phyloP scores from a whole-genome alignment of 1,284 basidiomycete species.

The Leccinum fallax region DNA sequence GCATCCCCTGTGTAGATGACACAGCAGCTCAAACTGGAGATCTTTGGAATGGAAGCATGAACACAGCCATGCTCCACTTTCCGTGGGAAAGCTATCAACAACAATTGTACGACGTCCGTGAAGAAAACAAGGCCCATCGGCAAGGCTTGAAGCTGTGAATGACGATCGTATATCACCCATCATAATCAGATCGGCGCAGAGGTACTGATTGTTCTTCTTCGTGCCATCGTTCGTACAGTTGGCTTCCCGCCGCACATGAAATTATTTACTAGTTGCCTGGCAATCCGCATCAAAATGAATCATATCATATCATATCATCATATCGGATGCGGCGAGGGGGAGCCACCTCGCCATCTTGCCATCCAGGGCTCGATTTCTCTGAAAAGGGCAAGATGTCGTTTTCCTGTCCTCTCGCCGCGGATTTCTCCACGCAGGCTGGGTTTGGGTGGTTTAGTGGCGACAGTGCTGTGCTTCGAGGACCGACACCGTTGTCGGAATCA shows the following conservation, averaged over 20 bases:
- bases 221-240: neutral
- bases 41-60: neutral
- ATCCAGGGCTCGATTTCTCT: constrained; percentile 6
- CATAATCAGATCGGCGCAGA: constrained; percentile 13
- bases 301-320: neutral
- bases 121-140: neutral
- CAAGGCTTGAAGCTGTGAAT: constrained; percentile 11
- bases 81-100: constrained; percentile 20
- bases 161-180: constrained; percentile 4
- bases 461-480: neutral
- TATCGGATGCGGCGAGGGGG: constrained; percentile 9
- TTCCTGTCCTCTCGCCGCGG: constrained; percentile 3
- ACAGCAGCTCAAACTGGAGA: constrained; percentile 7
- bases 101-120: neutral
- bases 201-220: constrained; percentile 1
- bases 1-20: constrained; percentile 4
- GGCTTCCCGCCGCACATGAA: constrained; percentile 6
- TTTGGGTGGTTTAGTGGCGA: constrained; percentile 16
- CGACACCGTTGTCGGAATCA: neutral
- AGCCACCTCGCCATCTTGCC: neutral
- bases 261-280: constrained; percentile 23
- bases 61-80: constrained; percentile 24
- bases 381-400: constrained; percentile 4
- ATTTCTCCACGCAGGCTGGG: constrained; percentile 1
- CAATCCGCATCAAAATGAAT: constrained; percentile 26